Percentiles rank a stretch among this genome's conserved stretches.
These are phyloP conservation scores for Malania oleifera DNA, from an alignment of 164 flowering plant genomes.

Conservation along the genomic window DNA sequence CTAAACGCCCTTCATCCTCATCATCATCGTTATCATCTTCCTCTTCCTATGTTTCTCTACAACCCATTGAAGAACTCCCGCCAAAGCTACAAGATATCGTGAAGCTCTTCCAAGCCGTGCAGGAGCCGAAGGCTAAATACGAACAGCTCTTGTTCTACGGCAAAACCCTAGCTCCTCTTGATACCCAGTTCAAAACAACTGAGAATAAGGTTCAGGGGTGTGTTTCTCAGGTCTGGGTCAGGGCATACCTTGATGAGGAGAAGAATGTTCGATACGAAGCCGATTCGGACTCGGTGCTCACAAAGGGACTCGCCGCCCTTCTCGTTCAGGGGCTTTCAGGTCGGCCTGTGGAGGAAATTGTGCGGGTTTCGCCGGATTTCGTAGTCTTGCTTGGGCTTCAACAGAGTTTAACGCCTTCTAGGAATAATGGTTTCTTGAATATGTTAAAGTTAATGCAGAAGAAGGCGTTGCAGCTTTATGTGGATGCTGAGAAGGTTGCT, in stretches of 20 bases:
- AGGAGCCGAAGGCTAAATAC: slow-evolving; percentile 75
- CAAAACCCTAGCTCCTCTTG: slow-evolving; percentile 51
- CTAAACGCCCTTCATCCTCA: slow-evolving; percentile 17
- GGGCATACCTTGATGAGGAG: slow-evolving; percentile 62
- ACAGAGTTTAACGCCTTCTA: slow-evolving; percentile 84
- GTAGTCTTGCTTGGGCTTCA: slow-evolving; percentile 68
- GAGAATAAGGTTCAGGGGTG: slow-evolving; percentile 92
- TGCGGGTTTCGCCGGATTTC: slow-evolving; percentile 77
- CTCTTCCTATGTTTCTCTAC: slow-evolving; percentile 27
- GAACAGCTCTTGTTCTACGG: slow-evolving; percentile 82
- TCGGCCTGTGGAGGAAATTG: slow-evolving; percentile 51
- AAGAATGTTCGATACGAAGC: slow-evolving; percentile 71
- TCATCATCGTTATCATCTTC: slow-evolving; percentile 23
- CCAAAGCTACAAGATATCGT: slow-evolving; percentile 78
- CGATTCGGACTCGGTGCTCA: slow-evolving; percentile 87
- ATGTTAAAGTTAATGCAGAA: slow-evolving; percentile 90
- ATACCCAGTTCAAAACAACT: slow-evolving; percentile 47
- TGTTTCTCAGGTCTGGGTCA: slow-evolving; percentile 96
- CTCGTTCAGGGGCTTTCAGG: slow-evolving; percentile 86
- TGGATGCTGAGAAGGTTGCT: slow-evolving; percentile 36
- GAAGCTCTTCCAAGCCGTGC: slow-evolving; percentile 77
- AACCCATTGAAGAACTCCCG: slow-evolving; percentile 63
- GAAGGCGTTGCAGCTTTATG: slow-evolving; percentile 55
- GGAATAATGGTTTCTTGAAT: slow-evolving; percentile 93
- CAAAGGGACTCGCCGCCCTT: slow-evolving; percentile 93